These are phyloP conservation scores for Guadua angustifolia DNA, from an alignment of 176 grass and related monocot species.

Conservation along the genomic window DNA sequence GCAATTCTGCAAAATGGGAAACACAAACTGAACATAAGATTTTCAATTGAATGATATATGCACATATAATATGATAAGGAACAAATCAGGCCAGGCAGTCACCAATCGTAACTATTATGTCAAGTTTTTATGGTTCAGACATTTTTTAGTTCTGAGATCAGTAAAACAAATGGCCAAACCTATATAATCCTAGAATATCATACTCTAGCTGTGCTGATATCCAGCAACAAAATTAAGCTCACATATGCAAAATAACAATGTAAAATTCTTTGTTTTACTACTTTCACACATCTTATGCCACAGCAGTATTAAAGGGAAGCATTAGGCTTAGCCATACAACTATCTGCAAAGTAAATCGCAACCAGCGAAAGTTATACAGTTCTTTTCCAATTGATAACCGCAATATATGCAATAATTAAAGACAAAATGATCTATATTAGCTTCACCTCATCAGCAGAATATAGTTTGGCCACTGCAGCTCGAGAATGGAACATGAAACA, in stretches of 20 bases:
- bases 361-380: neutral
- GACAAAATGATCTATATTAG: constrained; percentile 20
- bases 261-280: no score
- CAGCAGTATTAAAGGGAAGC: neutral
- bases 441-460: constrained; percentile 59
- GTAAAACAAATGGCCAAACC: neutral
- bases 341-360: neutral
- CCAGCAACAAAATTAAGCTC: no score
- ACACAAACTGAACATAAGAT: constrained; percentile 16
- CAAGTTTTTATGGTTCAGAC: neutral
- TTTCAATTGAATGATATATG: neutral
- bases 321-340: neutral
- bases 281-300: no score
- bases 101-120: neutral
- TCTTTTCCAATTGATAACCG: neutral
- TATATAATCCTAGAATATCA: neutral
- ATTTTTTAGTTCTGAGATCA: neutral
- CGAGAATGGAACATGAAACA: constrained; percentile 95
- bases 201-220: no score
- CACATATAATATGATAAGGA: neutral
- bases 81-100: no score
- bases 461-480: constrained; percentile 59
- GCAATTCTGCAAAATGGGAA: constrained; percentile 39
- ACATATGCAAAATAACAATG: no score
- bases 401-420: neutral